Base-by-base conservation (phyloP, 805 yeast species). In the Millerago galiae region DNA sequence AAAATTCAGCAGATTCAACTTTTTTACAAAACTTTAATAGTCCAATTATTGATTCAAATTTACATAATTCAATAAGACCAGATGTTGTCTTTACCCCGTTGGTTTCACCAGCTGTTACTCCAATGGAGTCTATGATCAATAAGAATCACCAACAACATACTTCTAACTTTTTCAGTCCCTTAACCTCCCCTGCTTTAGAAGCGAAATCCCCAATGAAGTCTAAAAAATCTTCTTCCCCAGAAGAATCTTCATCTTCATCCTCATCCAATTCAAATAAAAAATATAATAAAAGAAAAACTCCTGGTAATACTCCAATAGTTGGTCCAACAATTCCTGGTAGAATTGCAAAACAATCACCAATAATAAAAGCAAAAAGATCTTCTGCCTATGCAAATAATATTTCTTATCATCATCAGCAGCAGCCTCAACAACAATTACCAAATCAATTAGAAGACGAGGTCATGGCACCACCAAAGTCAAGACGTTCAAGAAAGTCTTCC, bases 61-160 rank as follows among this genome's bases (percentile, higher is more conserved):
- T 40, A 6, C 42, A 42, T 3, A 46, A 42, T 11, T 50, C 56
- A 10, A 68, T 76, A 2, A 62, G 78, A 35, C 79, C 82, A 1
- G 81, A 77, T 46, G 76, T 75, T 38, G 75, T 75, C 5, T 84
- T 81, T 61, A 84, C 93, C 1, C 93, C 95, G 1, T 67, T 84
- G 46, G 75, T 81, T 2, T 81, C 90, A 2, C 95, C 95, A 0
- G 81, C 84, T 9, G 83, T 79, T 13, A 77, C 88, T 3, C 88
- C 88, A 1, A 52, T 72, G 53, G 87, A 65, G 26, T 44, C 56
- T 9, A 36, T 49, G 42, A 42, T 47, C 15, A 47, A 46, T 21
- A 44, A 41, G 11, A 45, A 43, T 30, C 46, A 42, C 14, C 43
- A 39, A 9, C 40, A 44, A 6, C 38, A 46, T 5, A 34, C 42